Evolutionary conservation across 225 moss, liverwort and hornwort species (phyloP).

Genomic region (Straminergon stramineum): DNA sequence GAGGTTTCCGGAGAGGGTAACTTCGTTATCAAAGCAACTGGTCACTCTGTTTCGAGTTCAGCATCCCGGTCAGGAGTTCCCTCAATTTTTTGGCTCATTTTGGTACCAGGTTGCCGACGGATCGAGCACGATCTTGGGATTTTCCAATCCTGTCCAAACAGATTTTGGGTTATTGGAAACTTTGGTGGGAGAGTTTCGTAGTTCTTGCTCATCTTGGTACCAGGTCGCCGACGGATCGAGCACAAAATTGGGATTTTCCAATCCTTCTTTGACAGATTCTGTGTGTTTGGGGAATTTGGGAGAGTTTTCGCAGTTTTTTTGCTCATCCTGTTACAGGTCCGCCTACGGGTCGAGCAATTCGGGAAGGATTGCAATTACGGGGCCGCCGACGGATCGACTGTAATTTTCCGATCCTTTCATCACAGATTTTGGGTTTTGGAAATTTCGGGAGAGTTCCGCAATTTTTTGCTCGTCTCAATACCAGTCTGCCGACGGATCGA

Average conservation of each 20-base stretch:
- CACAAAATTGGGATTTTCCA: background rate
- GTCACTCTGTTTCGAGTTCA: background rate
- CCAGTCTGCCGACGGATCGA: background rate
- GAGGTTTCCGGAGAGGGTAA: background rate
- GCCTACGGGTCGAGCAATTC: background rate
- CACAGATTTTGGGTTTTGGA: background rate
- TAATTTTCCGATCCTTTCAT: too few species aligned
- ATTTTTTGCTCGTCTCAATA: background rate
- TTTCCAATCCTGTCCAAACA: background rate
- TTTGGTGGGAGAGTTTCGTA: background rate
- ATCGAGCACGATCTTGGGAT: background rate
- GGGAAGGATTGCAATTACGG: background rate
- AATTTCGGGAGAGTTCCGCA: too few species aligned
- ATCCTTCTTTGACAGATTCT: background rate
- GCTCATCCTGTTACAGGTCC: too few species aligned
- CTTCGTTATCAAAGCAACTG: too few species aligned
- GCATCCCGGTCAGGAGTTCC: background rate
- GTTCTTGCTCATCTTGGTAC: too few species aligned
- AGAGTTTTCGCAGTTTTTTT: background rate
- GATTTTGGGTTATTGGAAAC: background rate
- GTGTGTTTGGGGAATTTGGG: background rate
- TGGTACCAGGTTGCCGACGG: background rate
- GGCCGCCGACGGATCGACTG: background rate
- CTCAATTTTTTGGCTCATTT: too few species aligned
- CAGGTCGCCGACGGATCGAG: background rate